Conservation (phyloP, 2,329 filamentous ascomycete genomes). For the Penicillium sp. region DNA sequence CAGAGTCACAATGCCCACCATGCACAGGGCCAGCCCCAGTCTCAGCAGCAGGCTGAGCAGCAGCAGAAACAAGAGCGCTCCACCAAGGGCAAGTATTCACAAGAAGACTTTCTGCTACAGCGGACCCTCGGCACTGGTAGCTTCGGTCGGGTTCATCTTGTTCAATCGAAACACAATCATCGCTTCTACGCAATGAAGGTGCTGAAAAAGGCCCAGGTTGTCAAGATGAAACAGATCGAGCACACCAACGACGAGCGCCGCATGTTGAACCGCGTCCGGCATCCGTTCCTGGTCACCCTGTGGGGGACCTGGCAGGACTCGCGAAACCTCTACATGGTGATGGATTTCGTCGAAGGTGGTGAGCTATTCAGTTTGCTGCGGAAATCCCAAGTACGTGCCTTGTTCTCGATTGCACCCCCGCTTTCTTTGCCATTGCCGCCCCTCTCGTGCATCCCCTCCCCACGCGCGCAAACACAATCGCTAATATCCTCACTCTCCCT, state of each 20-base stretch:
- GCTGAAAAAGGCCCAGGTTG: slow-evolving; percentile 95
- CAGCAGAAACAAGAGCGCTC: slow-evolving; percentile 52
- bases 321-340: slow-evolving; percentile 98
- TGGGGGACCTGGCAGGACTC: slow-evolving; percentile 98
- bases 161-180: slow-evolving; percentile 97
- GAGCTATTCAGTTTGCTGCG: slow-evolving; percentile 93
- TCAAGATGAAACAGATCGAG: slow-evolving; percentile 99
- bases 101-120: slow-evolving; percentile 85
- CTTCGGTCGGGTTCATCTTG: slow-evolving; percentile 93
- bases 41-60: background rate
- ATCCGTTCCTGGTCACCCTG: slow-evolving; percentile 94
- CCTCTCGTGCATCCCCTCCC: background rate
- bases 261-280: slow-evolving; percentile 96
- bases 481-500: slow-evolving; percentile 3
- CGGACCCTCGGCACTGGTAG: slow-evolving; percentile 94
- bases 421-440: background rate
- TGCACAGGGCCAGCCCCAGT: slow-evolving; percentile 22
- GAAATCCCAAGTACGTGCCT: slow-evolving; percentile 76
- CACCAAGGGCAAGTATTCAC: slow-evolving; percentile 96
- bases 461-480: slow-evolving; percentile 5
- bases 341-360: slow-evolving; percentile 99
- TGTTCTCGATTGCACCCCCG: background rate
- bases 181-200: slow-evolving; percentile 99
- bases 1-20: slow-evolving; percentile 15
- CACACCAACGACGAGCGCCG: slow-evolving; percentile 97